A percentile compares a stretch with the other conserved stretches of the same genome.
Conservation (phyloP, 1,284 basidiomycete species). For the Heterobasidion annosum region DNA sequence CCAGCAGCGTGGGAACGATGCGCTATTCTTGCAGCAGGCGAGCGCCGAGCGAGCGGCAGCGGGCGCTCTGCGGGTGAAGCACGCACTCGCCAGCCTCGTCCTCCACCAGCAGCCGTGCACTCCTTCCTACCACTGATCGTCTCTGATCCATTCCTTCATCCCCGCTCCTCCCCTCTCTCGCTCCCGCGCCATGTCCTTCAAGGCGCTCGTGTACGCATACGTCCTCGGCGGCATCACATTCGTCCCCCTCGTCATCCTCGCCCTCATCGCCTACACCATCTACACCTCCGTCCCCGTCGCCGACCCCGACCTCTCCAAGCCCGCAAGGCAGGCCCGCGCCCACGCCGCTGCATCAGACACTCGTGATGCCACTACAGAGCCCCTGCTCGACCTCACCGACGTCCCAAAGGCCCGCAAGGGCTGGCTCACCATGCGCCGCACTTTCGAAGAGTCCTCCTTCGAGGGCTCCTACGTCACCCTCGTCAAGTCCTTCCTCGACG, state of each 20-base stretch:
- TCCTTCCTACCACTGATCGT: not conserved
- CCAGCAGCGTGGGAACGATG: not conserved
- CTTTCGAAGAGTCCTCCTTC: conserved; percentile 57
- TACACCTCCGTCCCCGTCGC: conserved; percentile 77
- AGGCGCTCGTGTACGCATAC: conserved; percentile 70
- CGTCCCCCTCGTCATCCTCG: conserved; percentile 61
- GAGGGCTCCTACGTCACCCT: conserved; percentile 65
- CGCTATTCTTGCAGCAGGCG: not conserved
- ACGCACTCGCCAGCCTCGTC: not conserved
- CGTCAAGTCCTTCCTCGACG: conserved; percentile 64
- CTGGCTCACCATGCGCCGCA: conserved; percentile 80
- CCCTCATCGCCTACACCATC: conserved; percentile 47
- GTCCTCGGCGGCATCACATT: conserved; percentile 84
- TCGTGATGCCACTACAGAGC: conserved; percentile 11
- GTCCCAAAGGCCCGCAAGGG: conserved; percentile 61
- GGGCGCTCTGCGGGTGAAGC: not conserved
- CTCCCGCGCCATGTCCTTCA: conserved; percentile 42
- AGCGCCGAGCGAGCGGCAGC: not conserved
- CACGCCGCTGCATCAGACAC: conserved; percentile 18
- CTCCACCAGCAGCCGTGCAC: not conserved
- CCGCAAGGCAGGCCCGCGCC: conserved; percentile 20
- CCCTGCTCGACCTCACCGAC: conserved; percentile 40
- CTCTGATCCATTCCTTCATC: not conserved
- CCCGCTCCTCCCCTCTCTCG: not conserved
- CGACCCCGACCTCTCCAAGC: conserved; percentile 39